phyloP scores from a whole-genome alignment of 208 protist species.

The Acanthamoeba lenticulata region DNA sequence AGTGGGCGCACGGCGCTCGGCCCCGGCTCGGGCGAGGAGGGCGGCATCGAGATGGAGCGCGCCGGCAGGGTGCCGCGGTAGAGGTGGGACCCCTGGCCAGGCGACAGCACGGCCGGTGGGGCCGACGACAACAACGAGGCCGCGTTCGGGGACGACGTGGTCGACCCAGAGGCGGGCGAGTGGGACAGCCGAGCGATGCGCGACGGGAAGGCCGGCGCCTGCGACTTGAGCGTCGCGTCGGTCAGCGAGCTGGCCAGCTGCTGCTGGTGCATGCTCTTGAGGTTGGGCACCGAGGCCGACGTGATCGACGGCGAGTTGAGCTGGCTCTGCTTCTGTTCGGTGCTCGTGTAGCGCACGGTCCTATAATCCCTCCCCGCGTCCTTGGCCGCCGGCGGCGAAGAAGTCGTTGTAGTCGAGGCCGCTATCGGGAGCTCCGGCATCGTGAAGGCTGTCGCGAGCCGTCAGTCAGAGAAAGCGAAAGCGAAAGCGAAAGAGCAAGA shows the following conservation, averaged over 20 bases:
- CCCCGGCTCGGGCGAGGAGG: not conserved
- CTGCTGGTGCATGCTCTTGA: not conserved
- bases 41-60: constrained; percentile 28
- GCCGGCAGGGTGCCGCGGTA: too few species aligned
- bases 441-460: not conserved
- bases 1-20: not conserved
- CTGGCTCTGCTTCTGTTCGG: constrained; percentile 7
- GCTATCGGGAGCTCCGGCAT: too few species aligned
- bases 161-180: not conserved
- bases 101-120: too few species aligned
- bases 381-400: too few species aligned
- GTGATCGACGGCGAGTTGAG: not conserved
- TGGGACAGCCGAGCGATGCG: not conserved
- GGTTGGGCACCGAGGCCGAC: constrained; percentile 12
- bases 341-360: not conserved
- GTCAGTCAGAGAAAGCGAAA: not conserved
- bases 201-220: not conserved
- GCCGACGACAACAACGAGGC: too few species aligned
- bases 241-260: not conserved
- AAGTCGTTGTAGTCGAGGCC: too few species aligned
- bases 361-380: not conserved
- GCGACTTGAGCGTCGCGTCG: not conserved
- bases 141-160: not conserved
- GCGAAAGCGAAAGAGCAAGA: too few species aligned
- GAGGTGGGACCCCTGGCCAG: too few species aligned